Evolutionary conservation across 306 rosid species (phyloP).

Genomic region (Hippophae rhamnoides): DNA sequence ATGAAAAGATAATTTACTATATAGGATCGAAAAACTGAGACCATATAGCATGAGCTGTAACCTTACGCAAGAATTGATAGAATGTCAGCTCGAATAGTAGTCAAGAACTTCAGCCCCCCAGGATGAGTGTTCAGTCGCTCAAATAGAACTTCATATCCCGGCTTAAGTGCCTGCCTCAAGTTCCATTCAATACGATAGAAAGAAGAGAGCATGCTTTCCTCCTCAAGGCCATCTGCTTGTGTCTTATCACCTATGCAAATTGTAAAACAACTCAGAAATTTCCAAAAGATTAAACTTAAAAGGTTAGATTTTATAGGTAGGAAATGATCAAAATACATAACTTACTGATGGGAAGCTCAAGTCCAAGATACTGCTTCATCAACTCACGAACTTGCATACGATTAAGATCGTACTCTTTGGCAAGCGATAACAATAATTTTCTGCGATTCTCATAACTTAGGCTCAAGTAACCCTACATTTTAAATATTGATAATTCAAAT

Average conservation of each 20-base stretch:
- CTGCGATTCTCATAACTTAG: conserved; percentile 56
- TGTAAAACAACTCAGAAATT: conserved; percentile 12
- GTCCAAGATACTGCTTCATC: conserved; percentile 78
- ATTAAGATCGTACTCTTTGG: conserved; percentile 79
- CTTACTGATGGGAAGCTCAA: conserved; percentile 64
- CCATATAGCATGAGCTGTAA: conserved; percentile 13
- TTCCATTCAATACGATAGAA: conserved; percentile 70
- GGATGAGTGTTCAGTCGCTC: conserved; percentile 85
- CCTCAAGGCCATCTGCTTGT: conserved; percentile 37
- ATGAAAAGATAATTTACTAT: background rate
- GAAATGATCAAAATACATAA: conserved; percentile 6
- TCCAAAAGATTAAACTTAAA: conserved; percentile 10
- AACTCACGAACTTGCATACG: conserved; percentile 62
- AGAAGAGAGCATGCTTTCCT: conserved; percentile 45
- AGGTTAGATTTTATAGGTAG: background rate
- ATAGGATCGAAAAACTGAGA: background rate
- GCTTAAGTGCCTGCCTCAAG: conserved; percentile 77
- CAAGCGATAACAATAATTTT: conserved; percentile 54
- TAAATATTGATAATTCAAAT: background rate
- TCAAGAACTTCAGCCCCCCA: conserved; percentile 76
- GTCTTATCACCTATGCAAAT: conserved; percentile 34
- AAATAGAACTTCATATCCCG: conserved; percentile 74
- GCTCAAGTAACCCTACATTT: conserved; percentile 62
- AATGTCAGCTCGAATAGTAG: conserved; percentile 75
- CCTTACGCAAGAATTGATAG: conserved; percentile 70